A percentile compares a stretch with the other conserved stretches of the same genome.
Conservation (phyloP, 2,329 filamentous ascomycete species). For the Geosmithia morbida region DNA sequence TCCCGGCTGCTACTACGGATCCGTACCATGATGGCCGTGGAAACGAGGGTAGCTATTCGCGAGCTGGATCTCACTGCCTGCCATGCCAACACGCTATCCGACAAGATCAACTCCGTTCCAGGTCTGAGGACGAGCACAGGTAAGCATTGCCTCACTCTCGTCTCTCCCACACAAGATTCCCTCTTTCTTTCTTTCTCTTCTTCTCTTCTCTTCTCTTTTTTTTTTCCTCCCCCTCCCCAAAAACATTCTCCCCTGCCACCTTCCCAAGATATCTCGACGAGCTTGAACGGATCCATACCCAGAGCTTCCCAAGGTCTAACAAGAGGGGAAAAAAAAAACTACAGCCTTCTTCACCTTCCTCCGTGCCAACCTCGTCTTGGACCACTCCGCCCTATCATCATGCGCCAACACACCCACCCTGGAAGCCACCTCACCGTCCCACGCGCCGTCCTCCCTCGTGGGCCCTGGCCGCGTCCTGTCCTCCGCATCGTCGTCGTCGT, state of each 20-base stretch:
- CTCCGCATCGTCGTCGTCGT: slow-evolving; percentile 20
- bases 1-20: too few species aligned
- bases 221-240: neutral
- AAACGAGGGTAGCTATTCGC: slow-evolving; percentile 9
- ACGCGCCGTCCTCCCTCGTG: slow-evolving; percentile 8
- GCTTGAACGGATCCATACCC: too few species aligned
- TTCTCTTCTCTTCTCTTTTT: slow-evolving; percentile 3
- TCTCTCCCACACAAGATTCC: too few species aligned
- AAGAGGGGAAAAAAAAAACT: too few species aligned
- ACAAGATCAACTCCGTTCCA: slow-evolving; percentile 37
- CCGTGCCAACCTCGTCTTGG: slow-evolving; percentile 63
- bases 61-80: slow-evolving; percentile 30
- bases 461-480: neutral
- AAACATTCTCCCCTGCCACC: neutral
- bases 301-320: too few species aligned
- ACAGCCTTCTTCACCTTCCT: slow-evolving; percentile 74
- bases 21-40: neutral
- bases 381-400: slow-evolving; percentile 44
- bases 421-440: slow-evolving; percentile 9
- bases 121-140: slow-evolving; percentile 42
- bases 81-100: slow-evolving; percentile 27
- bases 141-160: slow-evolving; percentile 24
- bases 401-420: slow-evolving; percentile 49
- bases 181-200: slow-evolving; percentile 1
- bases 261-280: neutral